Evolutionary conservation across 2,329 filamentous ascomycete genomes (phyloP).

Genomic region (Chaetomiaceae sp.): DNA sequence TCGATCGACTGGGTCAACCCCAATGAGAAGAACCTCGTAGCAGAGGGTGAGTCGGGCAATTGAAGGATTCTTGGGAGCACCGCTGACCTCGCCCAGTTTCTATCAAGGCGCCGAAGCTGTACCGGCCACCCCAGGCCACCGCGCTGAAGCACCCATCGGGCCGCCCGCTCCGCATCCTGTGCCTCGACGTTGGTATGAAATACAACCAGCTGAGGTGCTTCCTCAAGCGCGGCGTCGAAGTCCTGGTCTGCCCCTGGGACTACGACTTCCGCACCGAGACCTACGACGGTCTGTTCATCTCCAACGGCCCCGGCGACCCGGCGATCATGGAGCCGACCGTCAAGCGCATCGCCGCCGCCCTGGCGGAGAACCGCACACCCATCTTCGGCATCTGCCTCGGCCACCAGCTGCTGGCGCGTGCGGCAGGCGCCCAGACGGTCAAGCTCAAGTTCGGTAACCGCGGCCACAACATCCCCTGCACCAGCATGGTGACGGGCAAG

Average conservation of each 20-base stretch:
- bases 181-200: slow-evolving; percentile 95
- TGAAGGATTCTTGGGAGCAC: slow-evolving; percentile 8
- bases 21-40: slow-evolving; percentile 86
- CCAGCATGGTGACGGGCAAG: slow-evolving; percentile 87
- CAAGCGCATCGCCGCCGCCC: slow-evolving; percentile 67
- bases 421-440: slow-evolving; percentile 61
- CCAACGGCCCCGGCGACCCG: slow-evolving; percentile 95
- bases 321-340: slow-evolving; percentile 76
- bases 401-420: slow-evolving; percentile 70
- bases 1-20: slow-evolving; percentile 83
- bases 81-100: slow-evolving; percentile 63
- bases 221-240: slow-evolving; percentile 83
- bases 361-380: slow-evolving; percentile 42
- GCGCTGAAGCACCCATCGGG: slow-evolving; percentile 84
- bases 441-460: slow-evolving; percentile 99
- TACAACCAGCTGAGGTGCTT: slow-evolving; percentile 97
- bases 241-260: slow-evolving; percentile 92
- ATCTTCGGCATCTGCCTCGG: slow-evolving; percentile 76
- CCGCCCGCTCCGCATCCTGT: slow-evolving; percentile 78
- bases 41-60: slow-evolving; percentile 66
- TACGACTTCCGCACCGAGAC: slow-evolving; percentile 83
- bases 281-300: slow-evolving; percentile 96
- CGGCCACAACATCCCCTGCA: slow-evolving; percentile 97
- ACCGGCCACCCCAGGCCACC: slow-evolving; percentile 60
- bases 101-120: slow-evolving; percentile 77